Evolutionary conservation across 768 basidiomycete species (phyloP), one percentile per base, ranked within the genome.

Genomic region (Kwoniella mangroviensis): DNA sequence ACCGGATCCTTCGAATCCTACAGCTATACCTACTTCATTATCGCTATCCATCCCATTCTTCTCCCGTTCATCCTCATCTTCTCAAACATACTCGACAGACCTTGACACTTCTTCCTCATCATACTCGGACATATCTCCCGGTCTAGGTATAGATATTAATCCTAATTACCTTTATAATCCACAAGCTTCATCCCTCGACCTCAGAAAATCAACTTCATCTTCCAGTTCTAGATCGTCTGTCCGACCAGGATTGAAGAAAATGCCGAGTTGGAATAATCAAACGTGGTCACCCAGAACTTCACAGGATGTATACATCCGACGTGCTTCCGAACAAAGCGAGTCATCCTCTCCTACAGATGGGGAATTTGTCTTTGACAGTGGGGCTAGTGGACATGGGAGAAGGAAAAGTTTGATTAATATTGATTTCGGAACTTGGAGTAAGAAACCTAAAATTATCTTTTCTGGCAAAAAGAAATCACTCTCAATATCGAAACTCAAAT

Each of bases 251-350:
- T 9, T 69, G 43, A 49, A 28, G 21, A 69, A 69, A 43, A 69
- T 69, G 68, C 68, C 68, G 15, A 69, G 68, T 53, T 64, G 62
- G 68, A 63, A 55, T 45, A 69, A 63, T 54, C 63, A 55, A 49
- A 59, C 59, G 52, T 41, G 49, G 60, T 62, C 62, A 7, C 56
- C 55, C 45, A 21, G 55, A 11, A 19, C 15, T 24, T 40, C 19
- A 0, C 7, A 43, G 21, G 56, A 45, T 26, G 13, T 56, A 19
- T 49, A 49, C 45, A 28, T 43, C 0, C 57, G 55, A 19, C 55
- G 22, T 41, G 34, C 11, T 5, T 52, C 54, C 17, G 51, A 52
- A 41, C 28, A 52, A 1, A 24, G 28, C 5, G 51, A 55, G 13
- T 40, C 12, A 1, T 42, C 53, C 3, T 9, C 40, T 21, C 9